Percentiles rank a stretch among this genome's conserved stretches.
These are phyloP conservation scores for Fusarium sacchari DNA, from an alignment of 2,329 filamentous ascomycete genomes.

Conservation along the genomic window DNA sequence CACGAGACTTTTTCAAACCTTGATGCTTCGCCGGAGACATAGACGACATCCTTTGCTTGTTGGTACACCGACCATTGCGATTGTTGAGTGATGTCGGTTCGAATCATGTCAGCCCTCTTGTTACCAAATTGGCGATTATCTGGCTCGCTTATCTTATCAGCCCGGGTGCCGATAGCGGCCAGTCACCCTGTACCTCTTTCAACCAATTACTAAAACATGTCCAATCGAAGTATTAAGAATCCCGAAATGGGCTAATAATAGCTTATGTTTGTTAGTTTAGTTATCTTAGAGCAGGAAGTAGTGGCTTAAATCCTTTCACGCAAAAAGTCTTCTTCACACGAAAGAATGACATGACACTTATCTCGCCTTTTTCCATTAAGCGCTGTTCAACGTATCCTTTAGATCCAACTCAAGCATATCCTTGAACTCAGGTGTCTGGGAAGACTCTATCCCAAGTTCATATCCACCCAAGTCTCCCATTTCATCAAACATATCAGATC, in stretches of 20 bases:
- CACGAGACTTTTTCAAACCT: neutral
- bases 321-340: too few species aligned
- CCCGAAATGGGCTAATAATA: too few species aligned
- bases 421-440: too few species aligned
- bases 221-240: too few species aligned
- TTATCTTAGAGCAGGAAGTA: too few species aligned
- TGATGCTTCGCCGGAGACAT: neutral
- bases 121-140: too few species aligned
- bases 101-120: neutral
- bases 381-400: neutral
- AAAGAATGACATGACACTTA: too few species aligned
- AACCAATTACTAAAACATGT: too few species aligned
- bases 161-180: accelerated
- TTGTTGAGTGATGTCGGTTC: neutral
- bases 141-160: neutral
- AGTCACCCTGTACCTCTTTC: neutral
- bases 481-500: accelerated
- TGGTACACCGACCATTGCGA: neutral
- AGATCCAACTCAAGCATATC: neutral
- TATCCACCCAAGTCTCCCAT: too few species aligned
- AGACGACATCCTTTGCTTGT: neutral
- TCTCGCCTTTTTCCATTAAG: too few species aligned
- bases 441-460: neutral
- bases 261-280: too few species aligned
- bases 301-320: too few species aligned